phyloP scores from a whole-genome alignment of 2,329 filamentous ascomycete species.

The Penicillium sumatraense region DNA sequence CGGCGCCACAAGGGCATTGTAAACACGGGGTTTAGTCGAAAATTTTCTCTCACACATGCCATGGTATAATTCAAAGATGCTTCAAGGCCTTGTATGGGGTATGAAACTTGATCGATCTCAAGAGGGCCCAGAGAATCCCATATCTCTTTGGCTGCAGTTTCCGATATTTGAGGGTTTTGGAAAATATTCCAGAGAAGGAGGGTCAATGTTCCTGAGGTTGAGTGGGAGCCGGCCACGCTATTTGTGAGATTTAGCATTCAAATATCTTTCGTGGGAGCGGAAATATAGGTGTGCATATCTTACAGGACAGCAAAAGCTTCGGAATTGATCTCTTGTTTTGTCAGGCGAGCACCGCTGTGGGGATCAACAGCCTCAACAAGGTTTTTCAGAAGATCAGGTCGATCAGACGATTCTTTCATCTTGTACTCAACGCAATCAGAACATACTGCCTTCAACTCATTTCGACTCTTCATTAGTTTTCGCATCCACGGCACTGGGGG shows the following conservation, averaged over 20 bases:
- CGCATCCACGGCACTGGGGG: slow-evolving; percentile 12
- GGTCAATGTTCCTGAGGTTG: slow-evolving; percentile 9
- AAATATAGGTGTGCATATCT: not conserved
- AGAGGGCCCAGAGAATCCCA: not conserved
- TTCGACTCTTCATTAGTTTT: slow-evolving; percentile 4
- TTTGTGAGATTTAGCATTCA: not conserved
- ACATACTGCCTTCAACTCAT: slow-evolving; percentile 6
- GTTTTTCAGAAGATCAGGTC: not conserved
- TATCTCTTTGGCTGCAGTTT: not conserved
- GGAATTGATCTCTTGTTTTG: slow-evolving; percentile 12
- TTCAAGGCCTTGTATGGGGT: slow-evolving; percentile 8
- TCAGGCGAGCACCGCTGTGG: slow-evolving; percentile 3
- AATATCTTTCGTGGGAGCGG: not conserved
- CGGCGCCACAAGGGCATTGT: slow-evolving; percentile 16
- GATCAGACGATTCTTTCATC: not conserved
- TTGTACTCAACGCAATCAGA: slow-evolving; percentile 8
- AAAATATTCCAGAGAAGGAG: slow-evolving; percentile 12
- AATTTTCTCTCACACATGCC: slow-evolving; percentile 18
- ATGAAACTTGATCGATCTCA: not conserved
- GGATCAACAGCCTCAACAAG: not conserved
- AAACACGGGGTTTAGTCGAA: slow-evolving; percentile 13
- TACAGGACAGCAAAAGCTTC: slow-evolving; percentile 12
- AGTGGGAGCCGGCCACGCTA: slow-evolving; percentile 11
- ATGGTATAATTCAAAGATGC: slow-evolving; percentile 12
- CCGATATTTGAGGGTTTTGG: slow-evolving; percentile 5